Evolutionary conservation across 148 eudicot genomes (phyloP), one percentile per base, ranked within the genome.

Genomic region (Rheum nobile): DNA sequence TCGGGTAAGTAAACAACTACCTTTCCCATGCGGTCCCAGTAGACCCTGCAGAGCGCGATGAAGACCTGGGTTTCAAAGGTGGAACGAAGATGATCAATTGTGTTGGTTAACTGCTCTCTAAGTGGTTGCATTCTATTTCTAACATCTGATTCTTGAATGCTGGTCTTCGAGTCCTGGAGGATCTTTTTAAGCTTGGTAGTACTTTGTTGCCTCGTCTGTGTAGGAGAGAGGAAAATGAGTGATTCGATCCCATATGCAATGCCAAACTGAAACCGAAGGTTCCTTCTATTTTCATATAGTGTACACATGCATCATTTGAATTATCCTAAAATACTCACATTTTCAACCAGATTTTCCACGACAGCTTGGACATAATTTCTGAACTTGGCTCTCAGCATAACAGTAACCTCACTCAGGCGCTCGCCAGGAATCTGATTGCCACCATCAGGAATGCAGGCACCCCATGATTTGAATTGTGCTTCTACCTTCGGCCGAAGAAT

Each of bases 1-100:
- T 55, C 3, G 26, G 26, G 29, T 32, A 74, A 19, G 11, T 74
- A 46, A 11, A 44, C n/a, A 80, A 82, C 78, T 48, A 89, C 97
- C 86, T 89, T 89, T 55, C 97, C 97, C 85, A 91, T 87, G 12
- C 92, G 84, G 67, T 91, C 97, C 97, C 97, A 91, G 74, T 85
- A 91, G 13, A 91, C 91, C 39, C 93, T 81, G 73, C 93, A 91
- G 9, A 82, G 76, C 11, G 90, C 86, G 67, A 91, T 80, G 67
- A 87, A 91, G 34, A 91, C 91, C 80, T 85, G 90, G 47, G 87
- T 79, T 54, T 79, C 91, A 61, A 89, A 82, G 54, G 85, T 78
- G 4, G 84, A 76, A 72, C 89, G 91, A 38, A 91, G 82, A 41
- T 91, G 93, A 78, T 83, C 82, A 31, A 91, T 87, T 11, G 93